Evolutionary conservation across 495 filamentous ascomycete genomes (phyloP), one percentile per base, ranked within the genome.

Genomic region (Pyrenopolyporus hunteri): DNA sequence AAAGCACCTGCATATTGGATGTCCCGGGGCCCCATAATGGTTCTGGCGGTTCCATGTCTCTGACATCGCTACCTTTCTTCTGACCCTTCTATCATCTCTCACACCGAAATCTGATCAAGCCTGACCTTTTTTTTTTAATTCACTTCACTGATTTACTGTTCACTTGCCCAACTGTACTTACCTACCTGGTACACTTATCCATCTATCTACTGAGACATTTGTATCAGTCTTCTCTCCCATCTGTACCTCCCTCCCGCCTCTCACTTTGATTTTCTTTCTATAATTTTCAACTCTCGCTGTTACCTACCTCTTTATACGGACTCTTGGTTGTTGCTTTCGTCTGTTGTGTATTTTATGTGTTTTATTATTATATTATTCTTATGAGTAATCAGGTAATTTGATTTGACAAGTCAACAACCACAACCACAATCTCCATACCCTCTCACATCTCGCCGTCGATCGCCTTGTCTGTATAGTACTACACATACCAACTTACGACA

Each of bases 1-100:
- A 20, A 42, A 59, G 46, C 56, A 66, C 51, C 63, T 63, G 44
- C 54, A 66, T 63, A 56, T 57, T 52, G 51, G 29, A 50, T 43
- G 42, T 40, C 46, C 56, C 40, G 57, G 63, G 63, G 46, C 63
- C 63, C 63, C 57, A 57, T 66, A 60, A 57, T 36, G 39, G 20
- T 54, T 58, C 17, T 50, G 37, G 44, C 22, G 33, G 59, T 43
- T 49, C 46, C 29, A 42, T 51, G 56, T 48, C 51, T 65, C 61
- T 66, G 46, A 66, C 51, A 66, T 66, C 56, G 62, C 57, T 67
- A 14, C 36, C 23, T 42, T 42, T 53, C 49, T 63, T 57, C 58
- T 29, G 53, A 66, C 56, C 45, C 42, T 64, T 58, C 59, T 28
- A 59, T 67, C 64, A 63, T 58, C 56, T 51, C 45, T 57, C 46